These are phyloP conservation scores for Pseudopithomyces chartarum DNA, from an alignment of 2,329 filamentous ascomycete genomes.

Conservation along the genomic window DNA sequence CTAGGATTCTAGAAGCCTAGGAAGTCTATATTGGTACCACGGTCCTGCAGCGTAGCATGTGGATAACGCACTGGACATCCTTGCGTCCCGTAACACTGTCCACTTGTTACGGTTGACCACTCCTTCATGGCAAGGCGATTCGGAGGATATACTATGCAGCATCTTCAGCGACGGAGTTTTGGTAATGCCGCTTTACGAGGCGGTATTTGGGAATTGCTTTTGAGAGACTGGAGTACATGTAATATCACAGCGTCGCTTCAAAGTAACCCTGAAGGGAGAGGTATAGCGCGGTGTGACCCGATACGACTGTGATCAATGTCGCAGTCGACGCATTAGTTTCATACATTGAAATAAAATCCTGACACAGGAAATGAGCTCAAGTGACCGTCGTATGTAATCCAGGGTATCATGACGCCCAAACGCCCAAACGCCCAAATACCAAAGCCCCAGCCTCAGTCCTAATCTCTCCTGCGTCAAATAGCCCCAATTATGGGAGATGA, in stretches of 20 bases:
- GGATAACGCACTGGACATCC: neutral
- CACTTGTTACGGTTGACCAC: neutral
- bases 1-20: neutral
- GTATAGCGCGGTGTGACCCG: no score
- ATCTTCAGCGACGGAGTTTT: conserved; percentile 35
- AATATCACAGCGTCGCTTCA: no score
- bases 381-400: neutral
- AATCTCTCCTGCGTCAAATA: neutral
- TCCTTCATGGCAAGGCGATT: neutral
- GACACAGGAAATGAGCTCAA: neutral
- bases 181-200: conserved; percentile 7
- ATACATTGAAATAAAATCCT: no score
- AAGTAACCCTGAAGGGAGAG: no score
- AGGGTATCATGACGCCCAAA: conserved; percentile 6
- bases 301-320: no score
- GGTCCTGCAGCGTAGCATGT: neutral
- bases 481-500: neutral
- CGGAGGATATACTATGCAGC: conserved; percentile 8
- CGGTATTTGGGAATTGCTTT: neutral
- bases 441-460: neutral
- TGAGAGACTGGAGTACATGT: neutral
- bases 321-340: no score
- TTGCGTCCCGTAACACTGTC: neutral
- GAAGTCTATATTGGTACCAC: neutral
- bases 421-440: neutral